These are phyloP conservation scores for Gaeumannomyces tritici DNA, from an alignment of 2,329 filamentous ascomycete genomes.

Conservation along the genomic window DNA sequence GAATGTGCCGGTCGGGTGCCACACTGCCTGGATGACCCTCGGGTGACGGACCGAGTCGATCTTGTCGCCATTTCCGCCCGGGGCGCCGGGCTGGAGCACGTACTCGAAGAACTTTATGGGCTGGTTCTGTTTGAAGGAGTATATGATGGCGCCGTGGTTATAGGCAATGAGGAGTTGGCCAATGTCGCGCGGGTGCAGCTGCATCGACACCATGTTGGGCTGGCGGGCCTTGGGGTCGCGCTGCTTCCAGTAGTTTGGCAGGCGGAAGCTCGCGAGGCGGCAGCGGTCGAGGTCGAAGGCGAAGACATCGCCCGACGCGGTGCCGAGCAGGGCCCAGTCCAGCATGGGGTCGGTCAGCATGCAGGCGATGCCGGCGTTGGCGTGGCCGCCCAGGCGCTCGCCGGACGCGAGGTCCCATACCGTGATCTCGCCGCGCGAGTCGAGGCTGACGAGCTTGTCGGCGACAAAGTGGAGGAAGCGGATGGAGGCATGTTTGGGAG, in stretches of 20 bases:
- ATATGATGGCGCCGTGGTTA: constrained; percentile 75
- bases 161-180: constrained; percentile 91
- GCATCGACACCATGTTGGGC: constrained; percentile 60
- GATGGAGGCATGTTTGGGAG: constrained; percentile 65
- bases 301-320: constrained; percentile 74
- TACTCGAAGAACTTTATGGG: constrained; percentile 76
- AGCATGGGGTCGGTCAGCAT: constrained; percentile 80
- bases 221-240: constrained; percentile 54
- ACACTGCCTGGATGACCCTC: constrained; percentile 70
- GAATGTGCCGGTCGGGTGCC: constrained; percentile 93
- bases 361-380: constrained; percentile 67
- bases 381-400: constrained; percentile 56
- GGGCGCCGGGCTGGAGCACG: constrained; percentile 68
- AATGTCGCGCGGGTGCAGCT: constrained; percentile 85
- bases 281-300: constrained; percentile 91
- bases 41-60: constrained; percentile 58
- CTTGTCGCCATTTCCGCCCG: constrained; percentile 64
- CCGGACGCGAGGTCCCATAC: constrained; percentile 74
- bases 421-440: constrained; percentile 75
- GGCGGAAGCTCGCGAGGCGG: constrained; percentile 61
- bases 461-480: constrained; percentile 74
- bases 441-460: constrained; percentile 76
- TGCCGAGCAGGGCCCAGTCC: constrained; percentile 84
- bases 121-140: constrained; percentile 88
- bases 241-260: constrained; percentile 81